Percentiles rank a stretch among this genome's conserved stretches.
phyloP scores from a whole-genome alignment of 2,329 filamentous ascomycete species.

The Zymoseptoria tritici region DNA sequence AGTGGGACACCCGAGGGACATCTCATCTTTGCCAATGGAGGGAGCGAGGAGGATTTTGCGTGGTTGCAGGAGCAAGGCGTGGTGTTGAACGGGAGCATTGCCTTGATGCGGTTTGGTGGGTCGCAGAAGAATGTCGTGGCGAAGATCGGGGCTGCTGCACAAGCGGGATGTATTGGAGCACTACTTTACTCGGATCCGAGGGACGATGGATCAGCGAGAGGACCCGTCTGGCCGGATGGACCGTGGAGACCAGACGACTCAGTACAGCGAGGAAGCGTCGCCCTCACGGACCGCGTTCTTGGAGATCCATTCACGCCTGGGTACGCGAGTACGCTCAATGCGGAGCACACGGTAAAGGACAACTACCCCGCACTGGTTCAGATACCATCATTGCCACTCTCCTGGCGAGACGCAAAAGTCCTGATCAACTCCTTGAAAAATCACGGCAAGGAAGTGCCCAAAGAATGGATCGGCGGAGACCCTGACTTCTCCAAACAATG shows the following conservation, averaged over 20 bases:
- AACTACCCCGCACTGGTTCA: slow-evolving; percentile 66
- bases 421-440: slow-evolving; percentile 70
- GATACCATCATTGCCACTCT: slow-evolving; percentile 83
- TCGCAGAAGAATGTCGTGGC: slow-evolving; percentile 63
- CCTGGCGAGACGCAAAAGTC: slow-evolving; percentile 80
- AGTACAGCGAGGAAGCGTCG: slow-evolving; percentile 75
- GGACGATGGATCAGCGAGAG: slow-evolving; percentile 72
- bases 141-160: slow-evolving; percentile 84
- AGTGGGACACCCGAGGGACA: slow-evolving; percentile 79
- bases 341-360: slow-evolving; percentile 59
- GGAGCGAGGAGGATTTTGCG: slow-evolving; percentile 75
- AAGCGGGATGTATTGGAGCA: slow-evolving; percentile 77
- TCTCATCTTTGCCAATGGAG: slow-evolving; percentile 87
- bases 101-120: slow-evolving; percentile 73
- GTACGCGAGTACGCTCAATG: slow-evolving; percentile 62
- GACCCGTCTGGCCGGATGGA: slow-evolving; percentile 66
- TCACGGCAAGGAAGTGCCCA: slow-evolving; percentile 59
- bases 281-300: slow-evolving; percentile 71
- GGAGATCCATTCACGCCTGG: slow-evolving; percentile 92
- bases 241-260: slow-evolving; percentile 73
- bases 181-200: slow-evolving; percentile 87
- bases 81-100: slow-evolving; percentile 70
- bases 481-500: slow-evolving; percentile 58
- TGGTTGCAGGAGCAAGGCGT: slow-evolving; percentile 63
- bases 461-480: slow-evolving; percentile 68